Conservation (phyloP, 2,329 filamentous ascomycete species). For the Fusarium sp. region DNA sequence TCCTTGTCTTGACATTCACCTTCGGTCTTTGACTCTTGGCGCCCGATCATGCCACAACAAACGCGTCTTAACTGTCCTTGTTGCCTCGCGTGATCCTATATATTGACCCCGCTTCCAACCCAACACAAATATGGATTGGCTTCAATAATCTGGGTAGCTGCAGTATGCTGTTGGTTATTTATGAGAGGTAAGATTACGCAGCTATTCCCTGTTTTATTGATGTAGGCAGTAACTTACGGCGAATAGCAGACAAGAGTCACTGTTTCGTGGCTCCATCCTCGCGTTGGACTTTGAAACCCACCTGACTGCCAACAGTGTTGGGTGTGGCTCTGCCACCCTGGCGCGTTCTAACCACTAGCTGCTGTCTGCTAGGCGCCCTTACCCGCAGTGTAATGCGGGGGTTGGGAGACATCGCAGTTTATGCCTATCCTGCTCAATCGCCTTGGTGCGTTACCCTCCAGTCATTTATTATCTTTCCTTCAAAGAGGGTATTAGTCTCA, state of each 20-base stretch:
- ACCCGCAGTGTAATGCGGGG: no score
- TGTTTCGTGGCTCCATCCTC: background rate
- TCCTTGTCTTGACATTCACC: background rate
- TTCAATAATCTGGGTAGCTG: background rate
- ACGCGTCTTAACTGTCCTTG: background rate
- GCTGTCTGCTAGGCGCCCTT: no score
- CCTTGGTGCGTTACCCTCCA: accelerated
- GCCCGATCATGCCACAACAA: background rate
- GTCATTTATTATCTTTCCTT: no score
- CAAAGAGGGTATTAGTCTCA: no score
- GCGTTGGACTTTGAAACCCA: background rate
- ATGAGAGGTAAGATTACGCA: background rate
- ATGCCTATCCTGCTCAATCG: no score
- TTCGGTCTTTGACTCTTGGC: background rate
- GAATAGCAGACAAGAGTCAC: background rate
- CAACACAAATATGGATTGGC: background rate
- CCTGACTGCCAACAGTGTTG: background rate
- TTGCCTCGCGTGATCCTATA: background rate
- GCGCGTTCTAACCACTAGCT: no score
- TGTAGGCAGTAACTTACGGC: background rate
- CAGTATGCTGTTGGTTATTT: background rate
- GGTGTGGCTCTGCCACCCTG: no score
- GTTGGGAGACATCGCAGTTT: no score
- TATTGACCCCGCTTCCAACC: background rate
- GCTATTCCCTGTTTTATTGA: background rate